phyloP scores from a whole-genome alignment of 2,329 filamentous ascomycete species.

The Westerdykella ornata region DNA sequence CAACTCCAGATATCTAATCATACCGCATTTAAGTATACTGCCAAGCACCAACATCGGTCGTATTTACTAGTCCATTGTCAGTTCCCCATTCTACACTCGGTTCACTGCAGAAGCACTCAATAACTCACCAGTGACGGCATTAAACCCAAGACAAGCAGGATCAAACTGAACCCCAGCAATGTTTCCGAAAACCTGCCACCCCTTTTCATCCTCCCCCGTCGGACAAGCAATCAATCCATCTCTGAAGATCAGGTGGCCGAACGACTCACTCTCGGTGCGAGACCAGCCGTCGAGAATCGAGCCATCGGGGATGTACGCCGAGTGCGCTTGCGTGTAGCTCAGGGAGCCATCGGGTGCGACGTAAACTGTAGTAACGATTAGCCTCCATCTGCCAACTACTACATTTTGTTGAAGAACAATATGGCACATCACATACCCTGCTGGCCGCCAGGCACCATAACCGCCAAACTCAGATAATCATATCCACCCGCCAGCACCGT shows the following conservation, averaged over 20 bases:
- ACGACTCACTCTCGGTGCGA: constrained; percentile 22
- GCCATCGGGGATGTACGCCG: constrained; percentile 46
- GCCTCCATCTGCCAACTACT: constrained; percentile 2
- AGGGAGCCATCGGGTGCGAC: constrained; percentile 50
- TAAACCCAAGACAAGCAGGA: constrained; percentile 32
- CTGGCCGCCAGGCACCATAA: constrained; percentile 58
- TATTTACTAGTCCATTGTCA: background rate
- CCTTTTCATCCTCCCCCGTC: constrained; percentile 10
- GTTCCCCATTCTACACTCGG: background rate
- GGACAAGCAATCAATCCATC: constrained; percentile 34
- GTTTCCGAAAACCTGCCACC: constrained; percentile 33
- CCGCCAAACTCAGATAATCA: constrained; percentile 32
- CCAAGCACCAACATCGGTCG: background rate
- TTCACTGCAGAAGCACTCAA: too few relatives aligned
- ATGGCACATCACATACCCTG: constrained; percentile 25
- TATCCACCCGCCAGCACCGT: constrained; percentile 42
- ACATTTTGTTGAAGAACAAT: background rate
- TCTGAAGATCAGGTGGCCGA: constrained; percentile 25
- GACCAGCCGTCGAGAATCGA: constrained; percentile 48
- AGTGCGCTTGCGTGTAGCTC: constrained; percentile 53
- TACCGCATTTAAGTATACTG: too few relatives aligned
- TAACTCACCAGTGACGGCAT: constrained; percentile 26
- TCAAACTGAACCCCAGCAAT: constrained; percentile 14
- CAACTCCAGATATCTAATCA: too few relatives aligned
- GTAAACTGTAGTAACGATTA: constrained; percentile 40